A percentile compares a stretch with the other conserved stretches of the same genome.
phyloP scores from a whole-genome alignment of 192 early-diverging fungal genomes.

The Podila horticola region DNA sequence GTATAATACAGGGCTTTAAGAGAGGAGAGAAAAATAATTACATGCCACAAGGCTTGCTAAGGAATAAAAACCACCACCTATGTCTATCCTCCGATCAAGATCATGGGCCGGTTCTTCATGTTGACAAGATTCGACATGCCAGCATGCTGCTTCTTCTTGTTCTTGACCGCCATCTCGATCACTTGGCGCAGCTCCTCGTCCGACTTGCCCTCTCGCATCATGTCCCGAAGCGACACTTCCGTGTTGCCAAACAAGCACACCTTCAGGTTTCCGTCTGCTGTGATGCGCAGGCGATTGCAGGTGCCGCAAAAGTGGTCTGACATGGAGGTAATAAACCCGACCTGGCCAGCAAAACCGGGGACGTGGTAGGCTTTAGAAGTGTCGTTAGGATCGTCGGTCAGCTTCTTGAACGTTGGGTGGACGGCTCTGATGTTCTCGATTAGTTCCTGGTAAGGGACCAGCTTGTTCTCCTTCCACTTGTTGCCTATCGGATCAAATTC shows the following conservation, averaged over 20 bases:
- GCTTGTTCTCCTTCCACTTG: slow-evolving; percentile 84
- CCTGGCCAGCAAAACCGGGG: slow-evolving; percentile 83
- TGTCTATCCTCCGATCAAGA: slow-evolving; percentile 88
- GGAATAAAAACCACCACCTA: background rate
- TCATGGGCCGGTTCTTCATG: slow-evolving; percentile 94
- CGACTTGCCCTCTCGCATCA: slow-evolving; percentile 70
- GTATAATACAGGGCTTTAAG: too few relatives aligned
- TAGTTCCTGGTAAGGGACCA: slow-evolving; percentile 87
- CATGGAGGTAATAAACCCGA: slow-evolving; percentile 99
- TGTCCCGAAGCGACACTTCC: slow-evolving; percentile 87
- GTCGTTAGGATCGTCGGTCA: slow-evolving; percentile 82
- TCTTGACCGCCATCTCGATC: slow-evolving; percentile 82
- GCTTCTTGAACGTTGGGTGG: slow-evolving; percentile 72
- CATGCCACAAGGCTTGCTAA: background rate
- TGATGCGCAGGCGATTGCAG: slow-evolving; percentile 92
- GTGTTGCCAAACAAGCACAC: slow-evolving; percentile 93
- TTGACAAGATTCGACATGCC: slow-evolving; percentile 87
- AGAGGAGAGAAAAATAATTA: background rate
- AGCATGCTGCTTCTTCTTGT: slow-evolving; percentile 95
- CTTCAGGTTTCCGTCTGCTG: slow-evolving; percentile 96
- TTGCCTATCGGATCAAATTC: slow-evolving; percentile 66
- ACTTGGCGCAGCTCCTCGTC: slow-evolving; percentile 77
- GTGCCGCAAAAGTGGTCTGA: slow-evolving; percentile 96
- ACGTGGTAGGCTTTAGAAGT: slow-evolving; percentile 87
- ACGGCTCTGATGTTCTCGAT: slow-evolving; percentile 62